Base-by-base conservation (phyloP, 331 rosid genomes). In the Quercus lobata region DNA sequence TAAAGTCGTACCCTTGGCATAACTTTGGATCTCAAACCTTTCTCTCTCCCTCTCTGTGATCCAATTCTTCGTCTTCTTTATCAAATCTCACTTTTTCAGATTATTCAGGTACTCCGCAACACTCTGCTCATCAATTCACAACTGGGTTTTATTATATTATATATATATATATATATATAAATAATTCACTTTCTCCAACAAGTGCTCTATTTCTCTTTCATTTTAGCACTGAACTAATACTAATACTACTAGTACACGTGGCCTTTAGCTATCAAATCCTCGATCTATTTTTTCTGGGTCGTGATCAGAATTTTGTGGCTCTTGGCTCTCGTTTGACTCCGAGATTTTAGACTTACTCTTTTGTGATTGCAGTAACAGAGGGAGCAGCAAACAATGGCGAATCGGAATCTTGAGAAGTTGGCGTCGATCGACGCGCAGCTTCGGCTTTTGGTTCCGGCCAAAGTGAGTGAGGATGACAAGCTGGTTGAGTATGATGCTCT, bases 361-460 rank as follows among this genome's bases (percentile, higher is more conserved):
- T 75, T 49, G 32, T 83, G 77, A 69, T 85, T 72, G 25, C 80
- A 87, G 88, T 15, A 4, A 3, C 55, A 49, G 55, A 49, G 17
- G 55, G 17, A 14, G 55, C 4, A 49, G 69, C 79, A 54, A 68
- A 75, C 79, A 82, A 93, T 93, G 98, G 84, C 98, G 60, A 87
- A 77, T 73, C 81, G 92, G 80, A 96, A 81, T 80, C 21, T 93
- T 83, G 99, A 96, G 84, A 93, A 96, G 88, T 57, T 96, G 90
- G 97, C 97, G 79, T 96, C 97, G 6, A 96, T 96, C 77, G 99
- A 96, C 87, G 97, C 98, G 5, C 99, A 96, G 81, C 94, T 96
- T 66, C 87, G 99, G 79, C 91, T 81, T 74, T 86, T 96, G 82
- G 98, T 82, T 63, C 99, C 97, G 0, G 84, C 86, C 12, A 93